Base-by-base conservation (phyloP, 306 rosid genomes). In the Vigna mungo region DNA sequence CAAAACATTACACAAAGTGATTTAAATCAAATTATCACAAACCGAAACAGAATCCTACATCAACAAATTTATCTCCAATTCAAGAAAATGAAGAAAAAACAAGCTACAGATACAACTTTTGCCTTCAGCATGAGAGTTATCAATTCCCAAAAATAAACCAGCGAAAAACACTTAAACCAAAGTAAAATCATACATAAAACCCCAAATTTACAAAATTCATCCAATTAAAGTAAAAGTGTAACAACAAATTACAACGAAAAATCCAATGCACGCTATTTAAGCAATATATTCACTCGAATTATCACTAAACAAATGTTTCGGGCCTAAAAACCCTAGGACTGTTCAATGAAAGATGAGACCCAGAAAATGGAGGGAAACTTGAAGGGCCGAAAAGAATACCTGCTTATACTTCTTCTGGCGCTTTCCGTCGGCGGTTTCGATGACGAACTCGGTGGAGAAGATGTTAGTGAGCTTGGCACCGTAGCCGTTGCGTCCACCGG, bases 401-500 rank as follows among this genome's bases (percentile, higher is more conserved):
- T 95, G 98, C 66, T 92, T 95, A 52, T 95, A 95, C 91, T 87
- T 95, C 91, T 83, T 92, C 87, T 16, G 82, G 4, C 97, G 93
- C 71, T 27, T 87, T 1, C 98, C 97, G 21, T 95, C 98, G 0
- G 98, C 98, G 2, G 98, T 95, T 76, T 95, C 97, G 14, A 95
- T 95, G 4, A 89, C 68, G 44, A 95, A 95, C 80, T 95, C 97
- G 0, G 97, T 92, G 0, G 98, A 95, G 74, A 95, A 95, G 1
- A 95, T 95, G 18, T 95, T 95, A 1, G 98, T 90, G 14, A 95
- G 97, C 90, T 95, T 95, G 0, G 98, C 98, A 6, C 98, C 98
- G 1, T 90, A 95, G 0, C 98, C 98, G 16, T 95, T 95, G 0
- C 98, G 80, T 1, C 98, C 98, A 16, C 98, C 97, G 2, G 98